A percentile compares a stretch with the other conserved stretches of the same genome.
Evolutionary conservation across 441 rosid genomes (phyloP).

Genomic region (Eutrema salsugineum): DNA sequence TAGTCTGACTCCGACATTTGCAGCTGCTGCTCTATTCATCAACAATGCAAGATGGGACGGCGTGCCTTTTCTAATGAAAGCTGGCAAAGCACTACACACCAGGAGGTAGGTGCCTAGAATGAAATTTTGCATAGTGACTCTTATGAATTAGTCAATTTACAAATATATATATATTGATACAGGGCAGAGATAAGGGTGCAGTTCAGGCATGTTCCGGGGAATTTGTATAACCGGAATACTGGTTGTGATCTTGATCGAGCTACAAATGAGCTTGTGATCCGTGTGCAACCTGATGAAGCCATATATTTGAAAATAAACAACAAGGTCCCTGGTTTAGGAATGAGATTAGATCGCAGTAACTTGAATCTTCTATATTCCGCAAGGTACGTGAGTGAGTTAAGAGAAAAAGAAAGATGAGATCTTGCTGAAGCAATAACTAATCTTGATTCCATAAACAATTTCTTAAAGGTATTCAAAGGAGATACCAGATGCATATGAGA

Average conservation of each 20-base stretch:
- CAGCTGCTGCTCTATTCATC: slow-evolving; percentile 86
- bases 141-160: background rate
- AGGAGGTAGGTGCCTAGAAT: slow-evolving; percentile 40
- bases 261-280: slow-evolving; percentile 86
- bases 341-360: slow-evolving; percentile 81
- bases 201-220: slow-evolving; percentile 86
- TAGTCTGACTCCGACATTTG: slow-evolving; percentile 87
- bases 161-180: slow-evolving; percentile 11
- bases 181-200: slow-evolving; percentile 88
- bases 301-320: slow-evolving; percentile 88
- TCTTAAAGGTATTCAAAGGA: slow-evolving; percentile 66
- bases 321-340: slow-evolving; percentile 89
- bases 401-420: background rate
- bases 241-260: slow-evolving; percentile 79
- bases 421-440: background rate
- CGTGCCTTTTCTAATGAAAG: slow-evolving; percentile 90
- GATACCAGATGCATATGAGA: slow-evolving; percentile 92
- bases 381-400: slow-evolving; percentile 39
- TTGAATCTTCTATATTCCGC: slow-evolving; percentile 85
- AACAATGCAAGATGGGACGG: slow-evolving; percentile 96
- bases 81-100: slow-evolving; percentile 83
- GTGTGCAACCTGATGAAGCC: slow-evolving; percentile 92
- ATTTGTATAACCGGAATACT: slow-evolving; percentile 63
- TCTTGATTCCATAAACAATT: background rate
- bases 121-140: background rate